A percentile compares a stretch with the other conserved stretches of the same genome.
Conservation (phyloP, 805 yeast genomes). For the Lipomyces anomalus region DNA sequence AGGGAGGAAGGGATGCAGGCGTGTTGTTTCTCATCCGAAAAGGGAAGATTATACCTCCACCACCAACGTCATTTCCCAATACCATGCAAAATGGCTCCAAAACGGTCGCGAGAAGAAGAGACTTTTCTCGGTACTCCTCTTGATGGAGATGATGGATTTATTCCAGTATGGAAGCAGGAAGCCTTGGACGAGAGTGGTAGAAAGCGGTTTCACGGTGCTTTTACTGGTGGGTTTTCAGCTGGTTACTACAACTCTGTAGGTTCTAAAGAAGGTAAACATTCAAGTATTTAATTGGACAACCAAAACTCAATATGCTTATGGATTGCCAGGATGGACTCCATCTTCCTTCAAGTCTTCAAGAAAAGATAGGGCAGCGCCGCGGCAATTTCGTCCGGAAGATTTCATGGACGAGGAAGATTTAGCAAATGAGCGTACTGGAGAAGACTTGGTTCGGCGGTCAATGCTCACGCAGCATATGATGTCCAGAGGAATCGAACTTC, state of each 20-base stretch:
- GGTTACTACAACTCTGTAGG: constrained; percentile 35
- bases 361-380: constrained; percentile 8
- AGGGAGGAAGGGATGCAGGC: too few species aligned
- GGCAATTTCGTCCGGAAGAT: constrained; percentile 26
- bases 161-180: constrained; percentile 27
- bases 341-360: constrained; percentile 26
- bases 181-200: constrained; percentile 27
- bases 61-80: too few species aligned
- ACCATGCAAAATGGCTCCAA: too few species aligned
- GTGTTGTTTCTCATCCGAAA: too few species aligned
- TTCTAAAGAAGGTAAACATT: constrained; percentile 34
- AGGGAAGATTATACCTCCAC: too few species aligned
- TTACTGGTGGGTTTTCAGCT: constrained; percentile 36
- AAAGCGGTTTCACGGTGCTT: constrained; percentile 33
- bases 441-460: constrained; percentile 16
- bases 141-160: constrained; percentile 5
- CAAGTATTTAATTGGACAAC: too few species aligned
- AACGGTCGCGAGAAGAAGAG: not conserved
- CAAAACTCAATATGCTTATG: not conserved
- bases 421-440: constrained; percentile 22
- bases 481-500: constrained; percentile 64
- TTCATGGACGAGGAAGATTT: constrained; percentile 35
- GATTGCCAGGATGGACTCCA: constrained; percentile 32
- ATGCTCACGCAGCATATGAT: constrained; percentile 35
- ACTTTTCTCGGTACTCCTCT: constrained; percentile 14